Base-by-base conservation (phyloP, 2,329 filamentous ascomycete species). In the Trichoderma gracile region DNA sequence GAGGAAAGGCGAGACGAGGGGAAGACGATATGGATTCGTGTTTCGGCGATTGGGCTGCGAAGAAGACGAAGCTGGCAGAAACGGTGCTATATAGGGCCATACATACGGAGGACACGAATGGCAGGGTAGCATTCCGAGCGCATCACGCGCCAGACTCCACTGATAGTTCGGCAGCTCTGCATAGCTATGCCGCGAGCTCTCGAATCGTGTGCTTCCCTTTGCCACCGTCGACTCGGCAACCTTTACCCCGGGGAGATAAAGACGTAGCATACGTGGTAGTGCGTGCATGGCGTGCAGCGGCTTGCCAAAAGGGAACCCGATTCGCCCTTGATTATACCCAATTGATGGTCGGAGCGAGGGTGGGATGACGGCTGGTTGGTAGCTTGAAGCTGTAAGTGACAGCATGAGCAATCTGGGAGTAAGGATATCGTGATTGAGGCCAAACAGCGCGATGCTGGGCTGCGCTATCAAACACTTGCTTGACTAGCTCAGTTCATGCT, bases 81-180 rank as follows among this genome's bases (percentile, higher is more conserved):
- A 42, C 25, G 45, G 46, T 56, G 19, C 45, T 64, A 57, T 64
- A 64, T 64, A 64, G 47, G 38, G 47, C 58, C 38, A 25, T 43
- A 27, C 38, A 38, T 5, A 38, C 33, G 14, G 3, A 38, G 33
- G 25, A 61, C 43, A 53, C 58, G 47, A 61, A 53, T 53, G 58
- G 58, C 8, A 61, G 21, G 38, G 58, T 42, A 61, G 58, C 47
- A 61, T 64, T 46, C 54, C 62, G 62, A 50, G 46, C 38, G 45
- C 27, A 50, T 57, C 62, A 64, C 62, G 54, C 54, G 46, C 30
- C 19, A 25, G 30, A 50, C 61, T 52, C 62, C 62, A 64, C 62
- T 58, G 46, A 50, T 42, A 58, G 54, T 53, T 12, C 45, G 54
- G 43, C 61, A 59, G 43, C 43, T 63, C 27, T 52, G 5, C 49